Base-by-base conservation (phyloP, 2,329 filamentous ascomycete genomes). In the Paradendryphiella salina region DNA sequence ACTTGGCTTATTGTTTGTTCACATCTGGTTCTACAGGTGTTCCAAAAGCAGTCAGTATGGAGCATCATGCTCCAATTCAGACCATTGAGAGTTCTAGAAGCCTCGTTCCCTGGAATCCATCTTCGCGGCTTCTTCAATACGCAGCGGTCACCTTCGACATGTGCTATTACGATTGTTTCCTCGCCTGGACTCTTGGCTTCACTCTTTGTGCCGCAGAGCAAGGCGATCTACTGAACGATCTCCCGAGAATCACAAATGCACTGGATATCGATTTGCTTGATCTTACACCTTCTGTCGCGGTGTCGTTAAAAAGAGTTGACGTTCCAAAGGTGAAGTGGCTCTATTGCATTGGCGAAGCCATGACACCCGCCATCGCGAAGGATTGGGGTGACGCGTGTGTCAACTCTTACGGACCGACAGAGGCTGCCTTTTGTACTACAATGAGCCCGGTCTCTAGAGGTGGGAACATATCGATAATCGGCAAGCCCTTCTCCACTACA, bases 141-240 rank as follows among this genome's bases (percentile, higher is more conserved):
- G 75, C 75, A 26, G 74, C 74, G 9, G 67, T 64, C 4, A 75
- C 73, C 7, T 76, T 76, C 49, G 75, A 77, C 50, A 77, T 77
- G 75, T 77, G 75, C 50, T 77, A 77, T 52, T 77, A 75, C 45
- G 75, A 77, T 54, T 77, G 75, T 60, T 77, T 77, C 53, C 63
- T 77, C 43, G 74, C 75, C 9, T 77, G 75, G 75, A 69, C 68
- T 8, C 71, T 74, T 45, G 75, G 75, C 1, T 76, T 77, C 51
- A 71, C 73, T 17, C 64, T 77, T 26, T 76, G 75, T 53, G 70
- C 73, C 10, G 70, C 74, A 17, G 67, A 71, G 13, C 74, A 74
- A 49, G 56, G 57, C 5, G 46, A 59, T 17, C 70, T 77, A 64
- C 64, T 77, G 10, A 70, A 75, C 42, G 64, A 76, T 28, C 58